Conservation (phyloP, 805 yeast genomes). For the Wickerhamomyces sydowiorum region DNA sequence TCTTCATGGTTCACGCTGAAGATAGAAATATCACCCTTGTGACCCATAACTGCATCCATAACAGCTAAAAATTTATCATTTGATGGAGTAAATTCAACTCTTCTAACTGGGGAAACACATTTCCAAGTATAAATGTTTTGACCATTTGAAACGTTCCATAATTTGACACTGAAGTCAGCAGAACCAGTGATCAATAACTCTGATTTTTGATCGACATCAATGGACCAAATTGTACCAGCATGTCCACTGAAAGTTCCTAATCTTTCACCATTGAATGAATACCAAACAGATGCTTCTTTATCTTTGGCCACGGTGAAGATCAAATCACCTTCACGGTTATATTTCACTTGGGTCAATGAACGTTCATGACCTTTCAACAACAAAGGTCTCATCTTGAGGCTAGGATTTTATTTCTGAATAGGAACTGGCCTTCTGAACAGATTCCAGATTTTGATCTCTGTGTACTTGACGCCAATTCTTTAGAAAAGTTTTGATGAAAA, state of each 20-base stretch:
- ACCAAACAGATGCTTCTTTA: slow-evolving; percentile 87
- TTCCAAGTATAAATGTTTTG: slow-evolving; percentile 67
- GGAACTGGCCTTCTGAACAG: no score
- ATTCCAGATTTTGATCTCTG: no score
- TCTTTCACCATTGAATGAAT: slow-evolving; percentile 92
- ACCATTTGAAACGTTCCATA: slow-evolving; percentile 84
- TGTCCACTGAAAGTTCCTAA: slow-evolving; percentile 89
- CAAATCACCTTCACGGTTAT: slow-evolving; percentile 92
- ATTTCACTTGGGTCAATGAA: slow-evolving; percentile 93
- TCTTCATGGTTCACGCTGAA: slow-evolving; percentile 54
- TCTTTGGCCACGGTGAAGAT: slow-evolving; percentile 92
- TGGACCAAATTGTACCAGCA: slow-evolving; percentile 91
- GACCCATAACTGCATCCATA: slow-evolving; percentile 91
- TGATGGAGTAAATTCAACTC: slow-evolving; percentile 80
- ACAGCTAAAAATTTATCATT: slow-evolving; percentile 65
- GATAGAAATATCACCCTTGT: slow-evolving; percentile 67
- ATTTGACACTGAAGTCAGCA: slow-evolving; percentile 79
- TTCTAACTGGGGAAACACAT: slow-evolving; percentile 80
- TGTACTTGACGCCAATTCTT: no score
- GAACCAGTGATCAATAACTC: slow-evolving; percentile 77
- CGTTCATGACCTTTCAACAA: slow-evolving; percentile 93
- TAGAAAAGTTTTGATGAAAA: no score
- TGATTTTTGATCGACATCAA: slow-evolving; percentile 75
- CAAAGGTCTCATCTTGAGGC: slow-evolving; percentile 53
- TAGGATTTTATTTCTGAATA: background rate